Base-by-base conservation (phyloP, 2,329 filamentous ascomycete genomes). In the Apiospora phragmitis region DNA sequence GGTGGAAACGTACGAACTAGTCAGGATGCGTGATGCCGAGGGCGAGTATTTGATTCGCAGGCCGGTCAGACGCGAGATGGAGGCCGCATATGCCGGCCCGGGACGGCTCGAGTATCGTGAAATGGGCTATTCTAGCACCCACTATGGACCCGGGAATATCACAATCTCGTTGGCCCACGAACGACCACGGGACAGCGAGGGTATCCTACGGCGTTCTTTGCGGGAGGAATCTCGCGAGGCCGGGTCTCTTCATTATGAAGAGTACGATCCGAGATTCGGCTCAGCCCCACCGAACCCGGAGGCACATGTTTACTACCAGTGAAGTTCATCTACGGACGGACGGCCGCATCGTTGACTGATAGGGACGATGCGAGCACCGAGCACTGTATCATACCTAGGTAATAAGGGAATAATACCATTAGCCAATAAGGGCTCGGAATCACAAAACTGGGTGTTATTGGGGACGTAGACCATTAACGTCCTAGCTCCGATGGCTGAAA, bases 21-120 rank as follows among this genome's bases (percentile, higher is more conserved):
- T 88, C 43, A 81, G 84, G 49, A 82, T 85, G 9, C 79, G 81
- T 16, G 83, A 85, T 73, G 78, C 82, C 1, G 77, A 82, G 26
- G 85, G 85, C 14, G 81, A 85, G 67, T 87, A 87, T 71, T 83
- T 84, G 71, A 80, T 86, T 69, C 80, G 82, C 65, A 18, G 65
- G 38, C 84, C 84, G 5, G 73, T 84, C 32, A 76, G 76, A 51
- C 76, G 78, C 41, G 79, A 80, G 35, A 73, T 77, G 59, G 79
- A 81, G 49, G 12, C 29, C n/a, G 21, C 51, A 38, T 73, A 70
- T 12, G 71, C 55, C 32, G 55, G 18, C 21, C 55, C 29, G 18
- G 12, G 18, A 62, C 29, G 55, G 8, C 55, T 62, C 29, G 32
- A 62, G 55, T 24, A 62, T 32, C 32, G 18, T 38, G 55, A 62